Evolutionary conservation across 177 flowering plant genomes (phyloP), one percentile per base, ranked within the genome.

Genomic region (Vitis hybrid): DNA sequence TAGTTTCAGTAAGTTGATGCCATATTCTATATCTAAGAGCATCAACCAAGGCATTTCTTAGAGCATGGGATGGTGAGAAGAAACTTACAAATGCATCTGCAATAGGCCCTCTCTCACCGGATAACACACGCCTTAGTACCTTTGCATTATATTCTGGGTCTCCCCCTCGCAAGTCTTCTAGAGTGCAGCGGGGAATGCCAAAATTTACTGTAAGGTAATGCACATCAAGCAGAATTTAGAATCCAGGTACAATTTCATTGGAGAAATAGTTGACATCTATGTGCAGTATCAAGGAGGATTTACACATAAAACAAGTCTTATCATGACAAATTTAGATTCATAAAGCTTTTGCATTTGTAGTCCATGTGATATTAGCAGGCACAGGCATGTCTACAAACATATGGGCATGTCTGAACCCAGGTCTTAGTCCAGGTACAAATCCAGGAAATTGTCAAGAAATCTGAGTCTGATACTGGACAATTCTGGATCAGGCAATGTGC

Each of bases 121-220:
- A 77, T 11, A 93, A 75, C 6, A 88, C 94, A 29, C 82, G 82
- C 78, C 55, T 91, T n/a, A 95, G 70, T 5, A 86, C 79, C 16
- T 81, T 79, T 0, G 98, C 93, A 73, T 93, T 95, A 65, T 85
- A 86, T 39, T 87, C 85, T 1, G 99, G 90, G 3, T 77, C 90
- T 68, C 97, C 95, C 20, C 99, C 98, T 76, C 80, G 79, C 77
- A 93, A 81, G 79, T 74, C 76, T 2, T 83, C 93, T n/a, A 93
- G 63, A 63, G 92, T 91, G 80, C 99, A 93, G 2, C 95, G 94
- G 71, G 97, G 91, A 66, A 96, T 92, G 45, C 97, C 95, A 78
- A 88, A 93, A 12, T 93, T 90, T 92, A 87, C 99, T 96, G 68
- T 49, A 67, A 6, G 7, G 56, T 60, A 72, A 65, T 45, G 65